A percentile compares a stretch with the other conserved stretches of the same genome.
Conservation (phyloP, 2,329 filamentous ascomycete species). For the Xylariomycetidae sp. region DNA sequence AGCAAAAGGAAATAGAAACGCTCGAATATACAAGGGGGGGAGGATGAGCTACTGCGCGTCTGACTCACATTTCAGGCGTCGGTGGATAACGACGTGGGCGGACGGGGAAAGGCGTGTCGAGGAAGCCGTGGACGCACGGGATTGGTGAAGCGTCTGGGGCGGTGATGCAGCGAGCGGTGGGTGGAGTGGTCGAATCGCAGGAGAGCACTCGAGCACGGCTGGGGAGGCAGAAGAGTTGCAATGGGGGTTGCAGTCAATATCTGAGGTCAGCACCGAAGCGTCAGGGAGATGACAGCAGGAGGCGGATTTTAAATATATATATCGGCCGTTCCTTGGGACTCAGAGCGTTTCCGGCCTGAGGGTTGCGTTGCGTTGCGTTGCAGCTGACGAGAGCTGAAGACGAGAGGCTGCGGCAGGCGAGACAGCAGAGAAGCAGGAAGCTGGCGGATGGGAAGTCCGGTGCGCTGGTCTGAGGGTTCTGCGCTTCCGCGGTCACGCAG, state of each 20-base stretch:
- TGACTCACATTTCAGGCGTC: constrained; percentile 28
- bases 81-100: constrained; percentile 22
- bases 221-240: no score
- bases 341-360: no score
- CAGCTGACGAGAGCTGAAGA: no score
- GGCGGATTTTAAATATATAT: constrained; percentile 23
- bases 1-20: constrained; percentile 13
- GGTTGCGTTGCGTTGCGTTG: constrained; percentile 7
- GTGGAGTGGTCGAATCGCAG: constrained; percentile 23
- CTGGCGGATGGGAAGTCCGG: no score
- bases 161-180: constrained; percentile 22
- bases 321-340: constrained; percentile 14
- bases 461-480: no score
- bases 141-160: constrained; percentile 25
- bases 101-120: constrained; percentile 14
- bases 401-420: no score
- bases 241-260: constrained; percentile 25
- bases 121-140: constrained; percentile 13
- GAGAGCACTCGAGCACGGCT: no score
- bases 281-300: constrained; percentile 24
- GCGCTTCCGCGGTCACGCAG: no score
- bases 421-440: no score
- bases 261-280: constrained; percentile 28
- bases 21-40: constrained; percentile 11
- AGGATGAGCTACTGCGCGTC: constrained; percentile 20